Conservation (phyloP, 176 grass and related monocot genomes). For the Rhynchospora pubera region DNA sequence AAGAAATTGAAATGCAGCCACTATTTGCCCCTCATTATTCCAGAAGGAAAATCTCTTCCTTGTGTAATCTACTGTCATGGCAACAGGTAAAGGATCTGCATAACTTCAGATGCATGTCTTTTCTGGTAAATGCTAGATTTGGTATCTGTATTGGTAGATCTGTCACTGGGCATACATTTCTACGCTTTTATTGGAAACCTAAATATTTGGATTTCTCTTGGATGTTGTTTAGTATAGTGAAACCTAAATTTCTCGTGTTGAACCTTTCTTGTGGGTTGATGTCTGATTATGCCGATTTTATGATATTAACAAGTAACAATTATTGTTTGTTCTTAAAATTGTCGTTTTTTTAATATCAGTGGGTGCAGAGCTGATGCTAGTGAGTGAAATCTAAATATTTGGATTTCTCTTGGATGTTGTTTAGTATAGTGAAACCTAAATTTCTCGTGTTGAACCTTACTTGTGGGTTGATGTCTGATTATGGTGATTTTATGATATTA, state of each 20-base stretch:
- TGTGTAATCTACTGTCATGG: conserved; percentile 99
- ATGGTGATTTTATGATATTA: too few species aligned
- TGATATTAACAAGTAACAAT: neutral
- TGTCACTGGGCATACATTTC: neutral
- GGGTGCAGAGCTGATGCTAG: conserved; percentile 99
- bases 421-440: too few species aligned
- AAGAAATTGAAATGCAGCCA: conserved; percentile 95
- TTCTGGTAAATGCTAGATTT: neutral
- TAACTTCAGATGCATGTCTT: too few species aligned
- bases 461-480: too few species aligned
- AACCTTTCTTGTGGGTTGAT: neutral
- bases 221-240: neutral
- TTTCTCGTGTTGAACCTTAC: too few species aligned
- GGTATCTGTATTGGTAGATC: neutral
- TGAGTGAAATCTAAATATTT: too few species aligned
- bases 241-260: neutral
- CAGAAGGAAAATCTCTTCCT: conserved; percentile 80
- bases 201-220: neutral
- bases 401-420: too few species aligned
- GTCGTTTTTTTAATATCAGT: conserved; percentile 49
- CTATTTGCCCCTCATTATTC: conserved; percentile 70
- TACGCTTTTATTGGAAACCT: neutral
- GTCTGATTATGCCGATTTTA: neutral
- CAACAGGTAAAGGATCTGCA: conserved; percentile 51
- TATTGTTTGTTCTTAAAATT: conserved; percentile 13